Evolutionary conservation across 2,329 filamentous ascomycete genomes (phyloP).

Genomic region (Colletotrichum cordylinicola): DNA sequence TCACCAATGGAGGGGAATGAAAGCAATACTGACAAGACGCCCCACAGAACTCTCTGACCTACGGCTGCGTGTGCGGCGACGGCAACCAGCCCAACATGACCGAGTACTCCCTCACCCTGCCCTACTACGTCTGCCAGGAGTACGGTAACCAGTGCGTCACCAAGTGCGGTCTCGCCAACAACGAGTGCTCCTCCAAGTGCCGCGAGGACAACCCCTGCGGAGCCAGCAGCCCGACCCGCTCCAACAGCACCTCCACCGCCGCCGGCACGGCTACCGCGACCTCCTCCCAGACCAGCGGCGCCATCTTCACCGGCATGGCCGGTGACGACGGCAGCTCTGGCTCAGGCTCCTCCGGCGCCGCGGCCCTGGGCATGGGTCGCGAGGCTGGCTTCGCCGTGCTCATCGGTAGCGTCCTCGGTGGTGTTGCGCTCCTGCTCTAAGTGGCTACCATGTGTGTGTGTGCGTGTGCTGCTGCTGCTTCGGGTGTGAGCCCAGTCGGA

Average conservation of each 20-base stretch:
- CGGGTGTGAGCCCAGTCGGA: too few species aligned
- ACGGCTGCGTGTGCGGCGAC: slow-evolving; percentile 74
- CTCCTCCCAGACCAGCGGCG: slow-evolving; percentile 32
- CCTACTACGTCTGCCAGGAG: slow-evolving; percentile 77
- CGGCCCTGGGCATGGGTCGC: slow-evolving; percentile 38
- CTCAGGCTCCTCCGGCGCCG: slow-evolving; percentile 28
- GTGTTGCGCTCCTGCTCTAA: slow-evolving; percentile 42
- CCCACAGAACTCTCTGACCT: slow-evolving; percentile 63
- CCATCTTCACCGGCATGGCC: slow-evolving; percentile 41
- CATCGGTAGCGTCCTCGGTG: slow-evolving; percentile 42
- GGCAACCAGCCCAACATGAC: slow-evolving; percentile 72
- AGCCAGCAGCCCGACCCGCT: slow-evolving; percentile 65
- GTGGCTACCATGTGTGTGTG: background rate
- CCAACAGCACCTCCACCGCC: slow-evolving; percentile 66
- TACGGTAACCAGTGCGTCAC: slow-evolving; percentile 73
- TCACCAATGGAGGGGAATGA: background rate
- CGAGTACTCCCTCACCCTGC: slow-evolving; percentile 79
- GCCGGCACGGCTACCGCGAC: slow-evolving; percentile 45
- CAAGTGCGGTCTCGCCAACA: slow-evolving; percentile 58
- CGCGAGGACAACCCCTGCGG: slow-evolving; percentile 74
- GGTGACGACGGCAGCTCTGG: slow-evolving; percentile 18
- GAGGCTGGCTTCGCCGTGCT: slow-evolving; percentile 43
- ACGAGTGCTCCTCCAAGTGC: slow-evolving; percentile 66
- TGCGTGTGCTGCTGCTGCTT: background rate
- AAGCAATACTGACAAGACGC: background rate